Percentiles rank a stretch among this genome's conserved stretches.
These are phyloP conservation scores for Lachnellula hyalina DNA, from an alignment of 2,329 filamentous ascomycete genomes.

Conservation along the genomic window DNA sequence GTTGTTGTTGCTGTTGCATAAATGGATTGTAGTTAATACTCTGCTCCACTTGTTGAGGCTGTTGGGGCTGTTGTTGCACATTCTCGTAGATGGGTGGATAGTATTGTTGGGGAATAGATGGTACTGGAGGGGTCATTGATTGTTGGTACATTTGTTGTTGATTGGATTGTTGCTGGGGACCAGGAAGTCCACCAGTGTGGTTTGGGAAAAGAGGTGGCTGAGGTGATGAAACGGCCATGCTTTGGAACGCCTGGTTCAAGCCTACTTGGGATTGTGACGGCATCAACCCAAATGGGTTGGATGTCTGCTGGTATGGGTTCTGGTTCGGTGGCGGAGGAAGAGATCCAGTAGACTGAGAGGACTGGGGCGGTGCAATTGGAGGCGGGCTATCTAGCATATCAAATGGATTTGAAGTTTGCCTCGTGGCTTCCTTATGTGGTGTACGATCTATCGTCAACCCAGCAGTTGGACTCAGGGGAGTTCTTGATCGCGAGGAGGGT, in stretches of 20 bases:
- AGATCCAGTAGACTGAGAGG: conserved; percentile 59
- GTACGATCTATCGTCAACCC: conserved; percentile 28
- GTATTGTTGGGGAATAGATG: conserved; percentile 29
- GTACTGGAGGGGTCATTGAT: conserved; percentile 30
- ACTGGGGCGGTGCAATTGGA: conserved; percentile 52
- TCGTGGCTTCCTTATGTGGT: conserved; percentile 14
- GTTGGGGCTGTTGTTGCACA: conserved; percentile 13
- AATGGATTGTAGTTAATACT: conserved; percentile 28
- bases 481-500: conserved; percentile 48
- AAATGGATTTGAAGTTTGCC: conserved; percentile 61
- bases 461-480: conserved; percentile 41
- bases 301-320: conserved; percentile 33
- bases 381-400: conserved; percentile 44
- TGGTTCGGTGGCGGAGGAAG: conserved; percentile 45
- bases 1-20: conserved; percentile 24
- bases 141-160: conserved; percentile 33
- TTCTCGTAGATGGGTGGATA: conserved; percentile 28
- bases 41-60: conserved; percentile 20
- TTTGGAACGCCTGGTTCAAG: conserved; percentile 62
- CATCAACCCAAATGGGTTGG: conserved; percentile 64
- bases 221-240: conserved; percentile 57
- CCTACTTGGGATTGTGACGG: conserved; percentile 39
- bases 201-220: conserved; percentile 69
- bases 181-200: conserved; percentile 58
- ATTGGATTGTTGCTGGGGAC: conserved; percentile 36